Base-by-base conservation (phyloP, 768 basidiomycete genomes). In the Russula sp. region DNA sequence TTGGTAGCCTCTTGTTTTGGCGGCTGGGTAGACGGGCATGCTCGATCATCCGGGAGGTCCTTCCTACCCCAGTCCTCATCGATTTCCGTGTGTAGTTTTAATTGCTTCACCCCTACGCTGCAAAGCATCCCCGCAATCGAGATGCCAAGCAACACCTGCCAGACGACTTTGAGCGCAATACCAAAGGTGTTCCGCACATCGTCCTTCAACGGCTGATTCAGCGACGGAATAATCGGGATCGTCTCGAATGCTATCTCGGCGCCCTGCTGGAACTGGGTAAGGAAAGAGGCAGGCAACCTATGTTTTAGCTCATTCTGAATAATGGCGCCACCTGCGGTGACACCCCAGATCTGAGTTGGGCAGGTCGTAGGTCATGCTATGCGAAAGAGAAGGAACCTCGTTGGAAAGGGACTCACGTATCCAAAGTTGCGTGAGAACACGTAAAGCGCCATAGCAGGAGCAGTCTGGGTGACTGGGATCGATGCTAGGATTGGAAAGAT, bases 401-500 rank as follows among this genome's bases (percentile, higher is more conserved):
- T 7, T 5, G 13, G 14, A 36, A 4, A 7, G 34, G 28, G 13
- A 13, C 53, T 38, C 22, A 64, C 63, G 8, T 13, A 64, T 26
- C 63, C 68, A 46, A 73, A 73, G 42, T 52, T 52, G 8, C 74
- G 64, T 11, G 64, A 59, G 62, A 73, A 73, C 9, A 63, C 65
- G 67, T 71, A 72, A 68, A 75, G 72, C 14, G 74, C 71, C 13
- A 78, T 67, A 5, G 79, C 76, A 11, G 70, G 69, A 28, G 77
- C 76, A 44, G 71, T 75, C 13, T 68, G 65, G 24, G 68, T 59
- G 9, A 75, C 67, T 3, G 71, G 71, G 10, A 78, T 65, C 1
- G 77, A 74, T 7, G 78, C 75, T 22, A 78, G 71, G 16, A 76
- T 73, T 4, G 77, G 73, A 67, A 79, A 78, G 36, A 71, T 69